These are phyloP conservation scores for Colletotrichum sp. DNA, from an alignment of 2,329 filamentous ascomycete species.

Conservation along the genomic window DNA sequence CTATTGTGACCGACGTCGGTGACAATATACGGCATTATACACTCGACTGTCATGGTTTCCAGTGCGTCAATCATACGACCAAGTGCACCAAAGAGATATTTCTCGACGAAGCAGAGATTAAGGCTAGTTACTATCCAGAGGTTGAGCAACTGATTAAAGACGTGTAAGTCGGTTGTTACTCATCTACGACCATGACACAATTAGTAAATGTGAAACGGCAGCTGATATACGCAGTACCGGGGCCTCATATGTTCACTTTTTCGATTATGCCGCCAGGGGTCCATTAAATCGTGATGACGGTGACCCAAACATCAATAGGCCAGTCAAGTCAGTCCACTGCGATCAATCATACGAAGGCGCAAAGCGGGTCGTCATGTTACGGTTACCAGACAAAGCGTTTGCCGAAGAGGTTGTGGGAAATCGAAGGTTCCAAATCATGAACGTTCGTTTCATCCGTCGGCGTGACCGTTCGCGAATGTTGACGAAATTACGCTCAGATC, in stretches of 20 bases:
- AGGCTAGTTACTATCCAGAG: slow-evolving; percentile 40
- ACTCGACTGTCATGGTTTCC: slow-evolving; percentile 58
- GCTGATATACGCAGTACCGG: slow-evolving; percentile 24
- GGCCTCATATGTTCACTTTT: slow-evolving; percentile 16
- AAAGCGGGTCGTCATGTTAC: not conserved
- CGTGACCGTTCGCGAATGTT: not conserved
- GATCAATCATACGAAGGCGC: slow-evolving; percentile 60
- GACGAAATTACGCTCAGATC: slow-evolving; percentile 12
- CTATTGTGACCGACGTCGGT: slow-evolving; percentile 53
- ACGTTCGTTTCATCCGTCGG: slow-evolving; percentile 22
- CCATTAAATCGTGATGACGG: slow-evolving; percentile 62
- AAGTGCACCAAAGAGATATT: slow-evolving; percentile 52
- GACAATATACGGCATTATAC: slow-evolving; percentile 71
- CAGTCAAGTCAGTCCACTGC: slow-evolving; percentile 48
- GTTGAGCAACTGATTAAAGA: slow-evolving; percentile 12
- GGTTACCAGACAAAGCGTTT: not conserved
- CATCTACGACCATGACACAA: not conserved
- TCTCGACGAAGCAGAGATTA: slow-evolving; percentile 56
- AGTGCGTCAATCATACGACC: slow-evolving; percentile 56
- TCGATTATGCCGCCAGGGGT: not conserved
- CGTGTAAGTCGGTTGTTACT: not conserved
- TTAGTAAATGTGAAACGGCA: not conserved
- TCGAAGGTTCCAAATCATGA: slow-evolving; percentile 6
- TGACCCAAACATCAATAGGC: slow-evolving; percentile 55
- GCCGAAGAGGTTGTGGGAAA: not conserved